Evolutionary conservation across 257 asterid genomes (phyloP), one percentile per base, ranked within the genome.

Genomic region (Orobanche coerulescens): DNA sequence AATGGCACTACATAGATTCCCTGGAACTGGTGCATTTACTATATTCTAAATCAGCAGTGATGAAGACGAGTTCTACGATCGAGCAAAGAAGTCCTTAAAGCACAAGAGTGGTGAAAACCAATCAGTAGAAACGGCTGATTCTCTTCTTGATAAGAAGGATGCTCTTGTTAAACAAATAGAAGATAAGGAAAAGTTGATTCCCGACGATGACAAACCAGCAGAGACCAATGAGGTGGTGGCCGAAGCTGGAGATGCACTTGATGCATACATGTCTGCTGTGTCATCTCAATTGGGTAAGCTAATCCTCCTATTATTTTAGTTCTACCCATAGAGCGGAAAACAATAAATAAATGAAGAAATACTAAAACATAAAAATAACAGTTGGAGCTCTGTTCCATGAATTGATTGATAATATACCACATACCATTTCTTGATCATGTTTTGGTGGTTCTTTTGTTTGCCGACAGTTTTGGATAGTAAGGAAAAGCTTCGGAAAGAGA

Each of bases 111-210:
- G 83, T 43, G 94, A 81, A 70, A 78, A 69, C 73, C 84, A 80
- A 73, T 80, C 98, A 42, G 76, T 93, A 43, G 97, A 93, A 75
- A 89, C 98, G 37, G 95, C 97, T 40, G 95, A 93, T 75, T 81
- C 98, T 63, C 95, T 93, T 73, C 97, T 93, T 68, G 97, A 84
- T 73, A 93, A 86, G 86, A 86, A 79, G 78, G 91, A 89, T 66
- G 76, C 78, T 24, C 78, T 93, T 65, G 58, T 57, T 13, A 78
- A 72, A 72, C 78, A 81, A 76, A 86, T 93, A 39, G 83, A 86
- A 71, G 90, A 81, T 43, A 81, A 62, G 82, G 78, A 73, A 72
- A 84, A 74, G 62, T 59, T 75, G 57, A 76, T 93, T 72, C 23
- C 61, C 28, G 84, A 80, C 2, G 93, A 82, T 71, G 85, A 75